These are phyloP conservation scores for Fusarium sp. DNA, from an alignment of 2,329 filamentous ascomycete genomes.

Conservation along the genomic window DNA sequence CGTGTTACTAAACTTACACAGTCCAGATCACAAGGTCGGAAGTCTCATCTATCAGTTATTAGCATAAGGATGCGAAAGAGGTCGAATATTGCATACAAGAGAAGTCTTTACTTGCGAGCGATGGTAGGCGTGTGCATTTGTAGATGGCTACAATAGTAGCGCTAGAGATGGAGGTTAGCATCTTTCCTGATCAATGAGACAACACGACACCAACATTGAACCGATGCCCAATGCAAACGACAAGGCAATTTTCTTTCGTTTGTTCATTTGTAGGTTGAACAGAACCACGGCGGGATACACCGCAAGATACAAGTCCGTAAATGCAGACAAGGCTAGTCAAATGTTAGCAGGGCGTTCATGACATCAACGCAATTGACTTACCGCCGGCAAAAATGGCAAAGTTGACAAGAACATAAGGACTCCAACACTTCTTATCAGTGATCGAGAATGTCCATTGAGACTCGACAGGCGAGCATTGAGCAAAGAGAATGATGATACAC, in stretches of 20 bases:
- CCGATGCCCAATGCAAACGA: conserved; percentile 51
- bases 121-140: conserved; percentile 49
- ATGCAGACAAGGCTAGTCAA: conserved; percentile 44
- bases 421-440: conserved; percentile 47
- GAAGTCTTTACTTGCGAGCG: conserved; percentile 38
- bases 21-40: conserved; percentile 58
- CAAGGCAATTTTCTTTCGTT: conserved; percentile 53
- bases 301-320: conserved; percentile 55
- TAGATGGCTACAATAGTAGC: conserved; percentile 43
- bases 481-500: conserved; percentile 53
- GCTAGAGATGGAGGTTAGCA: background rate
- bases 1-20: conserved; percentile 43
- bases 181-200: fast-evolving
- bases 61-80: background rate
- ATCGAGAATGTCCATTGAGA: conserved; percentile 52
- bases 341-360: background rate
- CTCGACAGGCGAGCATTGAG: conserved; percentile 51
- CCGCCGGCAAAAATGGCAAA: conserved; percentile 53
- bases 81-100: conserved; percentile 16
- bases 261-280: conserved; percentile 48
- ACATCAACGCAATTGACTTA: conserved; percentile 22
- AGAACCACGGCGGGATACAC: conserved; percentile 53
- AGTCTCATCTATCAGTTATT: conserved; percentile 40
- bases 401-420: conserved; percentile 48
- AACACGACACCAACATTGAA: conserved; percentile 42